A percentile compares a stretch with the other conserved stretches of the same genome.
Evolutionary conservation across 129 eudicot species (phyloP).

Genomic region (Kitagawia praeruptora): DNA sequence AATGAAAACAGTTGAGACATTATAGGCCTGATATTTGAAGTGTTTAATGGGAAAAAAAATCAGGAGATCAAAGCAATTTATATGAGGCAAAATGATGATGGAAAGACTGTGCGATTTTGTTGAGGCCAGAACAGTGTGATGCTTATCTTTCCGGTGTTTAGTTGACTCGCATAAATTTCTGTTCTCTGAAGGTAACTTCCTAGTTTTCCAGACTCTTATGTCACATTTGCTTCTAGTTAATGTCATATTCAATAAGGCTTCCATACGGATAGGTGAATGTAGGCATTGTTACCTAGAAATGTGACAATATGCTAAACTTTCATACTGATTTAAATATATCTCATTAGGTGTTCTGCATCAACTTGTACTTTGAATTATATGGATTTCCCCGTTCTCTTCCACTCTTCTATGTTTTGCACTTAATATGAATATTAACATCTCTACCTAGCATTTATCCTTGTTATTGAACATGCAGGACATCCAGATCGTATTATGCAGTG

Average conservation of each 20-base stretch:
- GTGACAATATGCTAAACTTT: too few relatives aligned
- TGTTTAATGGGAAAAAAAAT: too few relatives aligned
- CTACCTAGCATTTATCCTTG: neutral
- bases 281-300: too few relatives aligned
- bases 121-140: constrained; percentile 63
- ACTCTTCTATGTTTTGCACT: neutral
- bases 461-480: constrained; percentile 57
- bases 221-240: too few relatives aligned
- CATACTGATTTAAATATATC: too few relatives aligned
- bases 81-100: constrained; percentile 94
- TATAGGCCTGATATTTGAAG: too few relatives aligned
- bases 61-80: constrained; percentile 97
- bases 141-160: constrained; percentile 52
- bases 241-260: too few relatives aligned
- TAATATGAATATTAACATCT: neutral
- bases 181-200: constrained; percentile 39
- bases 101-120: constrained; percentile 74
- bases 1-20: too few relatives aligned
- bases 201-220: neutral
- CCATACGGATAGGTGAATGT: too few relatives aligned
- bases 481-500: constrained; percentile 64
- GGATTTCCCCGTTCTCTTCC: neutral
- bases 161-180: constrained; percentile 30
- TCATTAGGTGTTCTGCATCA: neutral
- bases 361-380: neutral